Evolutionary conservation across 495 filamentous ascomycete species (phyloP).

Genomic region (Terfezia boudieri): DNA sequence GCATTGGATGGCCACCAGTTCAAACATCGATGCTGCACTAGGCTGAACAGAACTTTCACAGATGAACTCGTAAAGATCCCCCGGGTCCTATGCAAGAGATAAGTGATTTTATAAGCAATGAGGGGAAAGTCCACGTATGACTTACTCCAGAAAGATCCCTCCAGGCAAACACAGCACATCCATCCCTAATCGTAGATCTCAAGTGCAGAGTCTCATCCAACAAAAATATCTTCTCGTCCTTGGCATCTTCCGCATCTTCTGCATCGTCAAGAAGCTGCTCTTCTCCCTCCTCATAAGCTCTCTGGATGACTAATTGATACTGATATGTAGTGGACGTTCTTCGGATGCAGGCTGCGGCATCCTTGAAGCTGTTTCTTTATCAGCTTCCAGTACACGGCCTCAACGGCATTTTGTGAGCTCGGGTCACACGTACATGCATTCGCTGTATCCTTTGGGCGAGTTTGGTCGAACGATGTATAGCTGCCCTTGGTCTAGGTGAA

Average conservation of each 20-base stretch:
- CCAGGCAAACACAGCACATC: constrained; percentile 75
- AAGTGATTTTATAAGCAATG: not conserved
- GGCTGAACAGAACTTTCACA: constrained; percentile 53
- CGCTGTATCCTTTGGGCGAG: constrained; percentile 90
- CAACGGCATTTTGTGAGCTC: not conserved
- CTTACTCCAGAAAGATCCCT: constrained; percentile 59
- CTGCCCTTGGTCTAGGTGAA: constrained; percentile 84
- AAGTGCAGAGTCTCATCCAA: constrained; percentile 83
- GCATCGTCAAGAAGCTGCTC: constrained; percentile 68
- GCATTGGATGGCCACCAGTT: constrained; percentile 67
- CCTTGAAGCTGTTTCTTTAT: constrained; percentile 42
- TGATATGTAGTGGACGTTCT: constrained; percentile 85
- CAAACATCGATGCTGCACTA: constrained; percentile 55
- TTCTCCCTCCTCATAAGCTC: constrained; percentile 93
- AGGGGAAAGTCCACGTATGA: not conserved
- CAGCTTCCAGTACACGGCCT: not conserved
- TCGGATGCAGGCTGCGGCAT: constrained; percentile 76
- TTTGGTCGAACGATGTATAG: constrained; percentile 89
- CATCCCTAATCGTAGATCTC: constrained; percentile 54
- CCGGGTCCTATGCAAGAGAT: constrained; percentile 33
- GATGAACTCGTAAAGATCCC: constrained; percentile 90
- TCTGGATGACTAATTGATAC: constrained; percentile 87
- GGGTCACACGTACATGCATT: constrained; percentile 42
- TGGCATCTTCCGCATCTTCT: constrained; percentile 58
- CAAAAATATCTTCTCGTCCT: constrained; percentile 89